Percentiles rank a stretch among this genome's conserved stretches.
These are phyloP conservation scores for Tylopilus subfusipes DNA, from an alignment of 768 basidiomycete genomes.

Conservation along the genomic window DNA sequence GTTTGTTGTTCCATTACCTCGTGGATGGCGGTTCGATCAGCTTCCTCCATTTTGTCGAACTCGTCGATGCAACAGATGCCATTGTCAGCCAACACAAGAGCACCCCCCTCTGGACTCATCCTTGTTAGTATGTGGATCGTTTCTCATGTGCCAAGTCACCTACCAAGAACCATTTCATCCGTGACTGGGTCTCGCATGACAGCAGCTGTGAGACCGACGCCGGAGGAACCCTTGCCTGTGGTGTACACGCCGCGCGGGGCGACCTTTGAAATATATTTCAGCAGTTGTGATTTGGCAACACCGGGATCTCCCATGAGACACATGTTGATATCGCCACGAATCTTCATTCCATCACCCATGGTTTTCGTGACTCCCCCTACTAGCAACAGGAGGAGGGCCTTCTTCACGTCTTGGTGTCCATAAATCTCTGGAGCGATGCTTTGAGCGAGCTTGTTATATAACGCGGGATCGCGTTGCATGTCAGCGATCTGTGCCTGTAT, in stretches of 20 bases:
- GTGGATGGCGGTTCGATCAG: conserved; percentile 96
- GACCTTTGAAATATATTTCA: conserved; percentile 98
- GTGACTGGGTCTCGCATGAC: conserved; percentile 99
- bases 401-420: conserved; percentile 96
- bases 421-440: conserved; percentile 99
- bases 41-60: conserved; percentile 99
- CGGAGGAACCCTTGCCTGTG: conserved; percentile 97
- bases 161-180: conserved; percentile 98
- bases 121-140: conserved; percentile 7
- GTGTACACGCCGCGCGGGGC: conserved; percentile 98
- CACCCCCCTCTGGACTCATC: conserved; percentile 80
- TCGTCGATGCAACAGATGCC: conserved; percentile 99
- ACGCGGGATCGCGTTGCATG: conserved; percentile 67
- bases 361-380: conserved; percentile 96
- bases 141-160: conserved; percentile 28
- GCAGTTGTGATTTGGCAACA: conserved; percentile 95
- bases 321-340: conserved; percentile 95
- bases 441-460: conserved; percentile 85
- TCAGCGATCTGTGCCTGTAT: conserved; percentile 66
- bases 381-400: conserved; percentile 85
- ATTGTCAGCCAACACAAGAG: conserved; percentile 97
- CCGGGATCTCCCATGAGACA: conserved; percentile 99
- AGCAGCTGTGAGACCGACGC: conserved; percentile 97
- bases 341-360: conserved; percentile 97
- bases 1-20: conserved; percentile 99